These are phyloP conservation scores for Euphorbia tirucalli DNA, from an alignment of 345 rosid genomes.

Conservation along the genomic window DNA sequence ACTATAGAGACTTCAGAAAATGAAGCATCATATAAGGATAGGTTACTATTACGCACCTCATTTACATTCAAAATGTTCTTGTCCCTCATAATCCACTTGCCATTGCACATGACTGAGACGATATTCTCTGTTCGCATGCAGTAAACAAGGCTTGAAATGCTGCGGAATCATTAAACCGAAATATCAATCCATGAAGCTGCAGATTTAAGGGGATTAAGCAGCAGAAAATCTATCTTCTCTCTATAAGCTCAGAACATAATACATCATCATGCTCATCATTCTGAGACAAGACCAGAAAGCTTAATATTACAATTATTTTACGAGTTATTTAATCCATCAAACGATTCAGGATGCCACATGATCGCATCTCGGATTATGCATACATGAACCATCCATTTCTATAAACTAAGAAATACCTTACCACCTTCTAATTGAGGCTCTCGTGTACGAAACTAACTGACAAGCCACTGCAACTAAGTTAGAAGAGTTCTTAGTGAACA, in stretches of 20 bases:
- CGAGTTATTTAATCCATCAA: too few species aligned
- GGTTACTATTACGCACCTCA: slow-evolving; percentile 36
- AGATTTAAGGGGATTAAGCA: not conserved
- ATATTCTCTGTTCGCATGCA: slow-evolving; percentile 66
- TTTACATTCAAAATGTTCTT: slow-evolving; percentile 51
- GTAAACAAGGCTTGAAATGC: slow-evolving; percentile 60
- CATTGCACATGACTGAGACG: slow-evolving; percentile 67
- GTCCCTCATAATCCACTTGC: slow-evolving; percentile 70
- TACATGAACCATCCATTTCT: not conserved
- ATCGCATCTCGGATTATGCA: not conserved
- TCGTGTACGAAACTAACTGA: not conserved
- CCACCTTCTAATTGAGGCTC: not conserved
- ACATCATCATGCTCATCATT: not conserved
- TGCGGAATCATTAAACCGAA: slow-evolving; percentile 27
- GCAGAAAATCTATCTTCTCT: not conserved
- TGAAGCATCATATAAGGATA: not conserved
- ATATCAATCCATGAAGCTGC: not conserved
- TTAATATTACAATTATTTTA: too few species aligned
- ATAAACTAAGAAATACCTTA: not conserved
- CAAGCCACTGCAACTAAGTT: not conserved
- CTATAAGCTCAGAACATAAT: not conserved
- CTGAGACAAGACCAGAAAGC: not conserved
- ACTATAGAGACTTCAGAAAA: not conserved
- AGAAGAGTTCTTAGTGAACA: not conserved
- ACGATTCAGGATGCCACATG: not conserved